phyloP scores from a whole-genome alignment of 129 eudicot genomes.

The Chrysanthemum makinoi region DNA sequence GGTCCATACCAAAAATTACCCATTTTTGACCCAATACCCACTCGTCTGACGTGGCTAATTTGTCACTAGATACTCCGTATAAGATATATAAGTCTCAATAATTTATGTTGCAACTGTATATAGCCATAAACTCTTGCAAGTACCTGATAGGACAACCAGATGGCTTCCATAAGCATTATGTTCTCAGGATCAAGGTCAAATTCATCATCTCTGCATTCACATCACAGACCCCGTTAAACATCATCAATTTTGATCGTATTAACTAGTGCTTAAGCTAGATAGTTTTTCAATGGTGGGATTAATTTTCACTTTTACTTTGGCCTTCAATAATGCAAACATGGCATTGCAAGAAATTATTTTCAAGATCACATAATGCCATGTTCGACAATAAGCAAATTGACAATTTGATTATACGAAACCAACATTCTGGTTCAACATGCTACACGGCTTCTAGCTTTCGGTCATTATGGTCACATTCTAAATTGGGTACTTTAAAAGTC shows the following conservation, averaged over 20 bases:
- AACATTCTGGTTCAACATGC: background rate
- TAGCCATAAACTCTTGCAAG: background rate
- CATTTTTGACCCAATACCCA: too few relatives aligned
- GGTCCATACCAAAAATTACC: too few relatives aligned
- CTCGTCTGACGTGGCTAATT: too few relatives aligned
- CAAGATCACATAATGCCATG: background rate
- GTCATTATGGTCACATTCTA: background rate
- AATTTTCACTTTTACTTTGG: background rate
- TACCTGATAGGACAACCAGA: constrained; percentile 97
- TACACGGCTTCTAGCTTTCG: background rate
- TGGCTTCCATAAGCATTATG: constrained; percentile 98
- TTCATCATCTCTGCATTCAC: constrained; percentile 69
- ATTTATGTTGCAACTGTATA: background rate
- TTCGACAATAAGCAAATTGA: background rate
- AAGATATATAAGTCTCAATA: background rate
- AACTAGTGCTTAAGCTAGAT: constrained; percentile 7
- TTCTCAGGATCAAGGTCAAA: constrained; percentile 95
- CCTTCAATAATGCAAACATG: constrained; percentile 1
- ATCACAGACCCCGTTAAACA: constrained; percentile 17
- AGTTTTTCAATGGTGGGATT: background rate
- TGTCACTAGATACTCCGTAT: background rate
- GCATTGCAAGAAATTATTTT: constrained; percentile 1
- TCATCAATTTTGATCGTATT: background rate
- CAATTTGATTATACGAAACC: background rate
- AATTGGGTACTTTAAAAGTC: background rate